Evolutionary conservation across 2,329 filamentous ascomycete genomes (phyloP), one percentile per base, ranked within the genome.

Genomic region (Sordariomycetes sp.): DNA sequence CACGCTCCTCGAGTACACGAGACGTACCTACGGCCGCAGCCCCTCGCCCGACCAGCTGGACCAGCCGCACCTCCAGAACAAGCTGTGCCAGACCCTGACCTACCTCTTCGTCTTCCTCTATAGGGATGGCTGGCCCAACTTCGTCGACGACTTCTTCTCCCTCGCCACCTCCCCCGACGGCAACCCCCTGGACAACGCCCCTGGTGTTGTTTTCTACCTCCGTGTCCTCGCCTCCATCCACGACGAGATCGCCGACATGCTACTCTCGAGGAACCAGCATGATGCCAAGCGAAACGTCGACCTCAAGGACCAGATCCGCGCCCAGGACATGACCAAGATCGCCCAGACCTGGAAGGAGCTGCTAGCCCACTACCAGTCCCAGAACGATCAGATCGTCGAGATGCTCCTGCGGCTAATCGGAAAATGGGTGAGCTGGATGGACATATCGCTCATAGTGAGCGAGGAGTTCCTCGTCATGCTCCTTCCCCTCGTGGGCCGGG

Each of bases 391-490:
- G 50, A 81, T 97, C 59, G 81, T 96, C 51, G 91, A 97, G 70
- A 86, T 95, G 79, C 92, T 89, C 65, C 79, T 99, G 57, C 90
- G 88, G 72, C 88, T 91, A n/a, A 85, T 99, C 63, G 91, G 90
- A 43, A 94, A 93, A 70, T 99, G 94, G 93, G 91, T 96, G 61
- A 95, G 91, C 79, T 99, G 94, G 94, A 96, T 95, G 67, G 94
- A 97, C 68, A 97, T 99, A 65, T 89, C 88, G 55, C 78, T 99
- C 59, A 86, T 99, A 52, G 90, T 99, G 65, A 96, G 95, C 71
- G 84, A 92, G 68, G 83, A 87, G 58, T 94, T 96, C 81, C 83
- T 97, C 66, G 85, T 82, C 68, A 81, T 91, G 54, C 79, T 99
- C 60, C 87, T 97, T 66, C 88, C 94, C 63, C 83, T 97, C 62